Evolutionary conservation across 495 filamentous ascomycete genomes (phyloP).

Genomic region (Penicillium malachiteum): DNA sequence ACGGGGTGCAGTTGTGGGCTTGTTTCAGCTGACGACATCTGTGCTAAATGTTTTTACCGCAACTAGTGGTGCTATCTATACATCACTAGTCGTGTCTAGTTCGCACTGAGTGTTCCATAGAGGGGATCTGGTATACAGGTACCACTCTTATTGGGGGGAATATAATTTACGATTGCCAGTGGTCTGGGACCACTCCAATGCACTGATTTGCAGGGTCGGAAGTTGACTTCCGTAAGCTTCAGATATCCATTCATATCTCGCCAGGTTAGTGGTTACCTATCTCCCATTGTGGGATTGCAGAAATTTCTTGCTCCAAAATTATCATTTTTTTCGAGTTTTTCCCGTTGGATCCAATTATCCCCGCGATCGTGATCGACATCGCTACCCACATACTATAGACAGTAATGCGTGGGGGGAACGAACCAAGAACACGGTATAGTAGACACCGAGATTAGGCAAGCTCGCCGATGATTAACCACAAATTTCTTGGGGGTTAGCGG

Average conservation of each 20-base stretch:
- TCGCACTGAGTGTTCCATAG: no score
- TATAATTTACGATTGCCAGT: neutral
- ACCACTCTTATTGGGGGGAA: neutral
- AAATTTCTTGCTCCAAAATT: neutral
- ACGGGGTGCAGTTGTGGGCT: neutral
- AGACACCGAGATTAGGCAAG: neutral
- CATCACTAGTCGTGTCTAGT: no score
- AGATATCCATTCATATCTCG: neutral
- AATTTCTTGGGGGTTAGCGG: neutral
- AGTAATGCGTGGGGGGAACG: slow-evolving; percentile 14
- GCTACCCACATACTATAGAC: slow-evolving; percentile 8
- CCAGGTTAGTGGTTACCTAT: neutral
- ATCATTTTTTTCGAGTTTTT: neutral
- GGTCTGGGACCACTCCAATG: no score
- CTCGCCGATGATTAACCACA: neutral
- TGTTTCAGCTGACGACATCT: neutral
- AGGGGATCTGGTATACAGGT: no score
- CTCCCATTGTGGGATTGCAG: neutral
- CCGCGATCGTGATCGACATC: slow-evolving; percentile 6
- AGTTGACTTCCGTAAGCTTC: neutral
- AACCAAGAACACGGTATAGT: neutral
- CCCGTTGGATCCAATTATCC: neutral
- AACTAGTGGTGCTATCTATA: neutral
- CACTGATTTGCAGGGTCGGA: neutral
- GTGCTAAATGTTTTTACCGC: neutral